Base-by-base conservation (phyloP, 768 basidiomycete genomes). In the Lactifluus subvellereus region DNA sequence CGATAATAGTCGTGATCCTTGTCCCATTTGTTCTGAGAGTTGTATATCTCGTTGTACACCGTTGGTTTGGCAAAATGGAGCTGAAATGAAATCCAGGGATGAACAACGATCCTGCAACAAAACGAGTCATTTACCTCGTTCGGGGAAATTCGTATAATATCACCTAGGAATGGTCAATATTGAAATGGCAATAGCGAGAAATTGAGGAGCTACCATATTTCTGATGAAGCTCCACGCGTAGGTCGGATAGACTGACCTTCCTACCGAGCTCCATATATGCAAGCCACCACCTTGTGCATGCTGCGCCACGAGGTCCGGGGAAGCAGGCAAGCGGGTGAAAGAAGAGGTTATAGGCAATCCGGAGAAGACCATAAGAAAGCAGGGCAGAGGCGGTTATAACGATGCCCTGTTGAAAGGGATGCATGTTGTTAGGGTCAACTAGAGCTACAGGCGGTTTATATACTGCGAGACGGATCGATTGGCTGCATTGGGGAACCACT, bases 1-100 rank as follows among this genome's bases (percentile, higher is more conserved):
- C 61, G 58, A 58, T 80, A 80, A 50, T 76, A 74, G 7, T 51
- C 47, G 20, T 72, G 65, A 20, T 79, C 78, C 61, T 81, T 81
- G 32, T 72, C 71, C 61, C 78, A 74, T 42, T 69, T 72, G 47
- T 61, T 61, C 30, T 64, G 63, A 2, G 32, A 13, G 27, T 45
- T 64, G 54, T 64, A 64, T 9, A 64, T 64, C 33, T 64, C 63
- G 11, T 64, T 55, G 54, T 61, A 64, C 13, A 33, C 63, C 4
- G 32, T 38, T 14, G 59, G 63, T 22, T 49, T 42, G 8, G 63
- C 10, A 38, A 64, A 64, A 40, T 64, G 63, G 11, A 64, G 59
- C 63, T 64, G 40, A 6, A 16, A 18, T 5, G 9, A 53, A 35
- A 27, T 14, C 27, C 10, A 11, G 14, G 38, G 18, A 30, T 47